Conservation (phyloP, 2,329 filamentous ascomycete species). For the Diaporthe sp. region DNA sequence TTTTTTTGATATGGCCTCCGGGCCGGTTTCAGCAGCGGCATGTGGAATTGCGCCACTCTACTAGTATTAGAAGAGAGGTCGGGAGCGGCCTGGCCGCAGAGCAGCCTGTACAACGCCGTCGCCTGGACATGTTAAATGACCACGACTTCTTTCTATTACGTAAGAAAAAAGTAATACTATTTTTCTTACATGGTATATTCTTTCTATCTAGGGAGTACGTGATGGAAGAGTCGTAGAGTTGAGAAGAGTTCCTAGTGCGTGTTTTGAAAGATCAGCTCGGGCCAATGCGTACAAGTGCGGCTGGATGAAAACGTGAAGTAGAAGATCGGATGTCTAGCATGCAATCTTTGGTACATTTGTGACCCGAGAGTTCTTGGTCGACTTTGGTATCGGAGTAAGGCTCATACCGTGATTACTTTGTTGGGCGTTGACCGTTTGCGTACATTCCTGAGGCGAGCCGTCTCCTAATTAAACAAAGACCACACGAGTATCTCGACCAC, state of each 20-base stretch:
- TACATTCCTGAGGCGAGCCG: not conserved
- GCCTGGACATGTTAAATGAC: not conserved
- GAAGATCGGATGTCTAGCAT: not conserved
- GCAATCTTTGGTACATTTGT: not conserved
- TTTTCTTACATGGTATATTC: not conserved
- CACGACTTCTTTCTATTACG: not conserved
- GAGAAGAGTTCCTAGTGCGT: not conserved
- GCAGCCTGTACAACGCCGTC: not conserved
- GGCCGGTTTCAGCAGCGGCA: not conserved
- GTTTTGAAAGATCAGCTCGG: too few species aligned
- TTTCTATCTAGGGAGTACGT: not conserved
- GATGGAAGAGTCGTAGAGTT: not conserved
- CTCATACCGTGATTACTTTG: not conserved
- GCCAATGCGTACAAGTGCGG: not conserved
- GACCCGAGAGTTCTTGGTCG: not conserved
- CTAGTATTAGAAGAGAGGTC: not conserved
- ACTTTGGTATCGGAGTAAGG: not conserved
- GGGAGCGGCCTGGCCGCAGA: not conserved
- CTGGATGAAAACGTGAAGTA: not conserved
- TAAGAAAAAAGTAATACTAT: too few species aligned
- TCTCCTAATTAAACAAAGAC: not conserved
- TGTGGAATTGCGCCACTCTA: not conserved
- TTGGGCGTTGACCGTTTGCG: slow-evolving; percentile 8
- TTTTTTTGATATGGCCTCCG: not conserved
- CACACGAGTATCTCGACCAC: not conserved